Base-by-base conservation (phyloP, 2,329 filamentous ascomycete genomes). In the Didymella arachidicola region DNA sequence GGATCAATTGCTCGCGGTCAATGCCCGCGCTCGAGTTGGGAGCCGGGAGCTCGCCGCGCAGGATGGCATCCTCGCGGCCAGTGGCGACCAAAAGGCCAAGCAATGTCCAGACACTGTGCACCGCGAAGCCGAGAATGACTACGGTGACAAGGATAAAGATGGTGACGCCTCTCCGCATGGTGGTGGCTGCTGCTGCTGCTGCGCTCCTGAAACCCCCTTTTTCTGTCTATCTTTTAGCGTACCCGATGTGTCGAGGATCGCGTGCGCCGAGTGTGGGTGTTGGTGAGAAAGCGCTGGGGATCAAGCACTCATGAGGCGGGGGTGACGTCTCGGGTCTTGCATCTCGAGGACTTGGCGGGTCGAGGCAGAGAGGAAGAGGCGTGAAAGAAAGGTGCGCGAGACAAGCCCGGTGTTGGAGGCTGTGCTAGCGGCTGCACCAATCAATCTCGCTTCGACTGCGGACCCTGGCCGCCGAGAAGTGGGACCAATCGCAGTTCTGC, bases 91-190 rank as follows among this genome's bases (percentile, higher is more conserved):
- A 82, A 11, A 93, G 82, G 8, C 86, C 85, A 58, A 93, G 83
- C 34, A 93, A 83, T 8, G 88, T 91, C 79, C 87, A 90, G 70
- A 91, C 87, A 62, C 82, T 84, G 77, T 87, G 84, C 30, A 92
- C 78, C 36, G 91, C 82, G 71, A 89, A 84, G 49, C 82, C 81
- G 65, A 92, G 76, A 62, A 92, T 81, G 59, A 87, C 63, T 49
- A 89, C 72, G 72, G 89, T 90, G 74, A 87, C 80, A 59, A 91
- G 68, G 53, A 91, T 78, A 78, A 89, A 89, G 71, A 89, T 81
- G 57, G 87, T 69, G 59, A 87, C 78, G 71, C 83, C 83, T 78
- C 82, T 83, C 67, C 86, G 83, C 86, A 89, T 89, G 58, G 64
- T 82, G 78, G 60, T 63, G 64, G 57, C 29, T 51, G 41, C 36